Base-by-base conservation (phyloP, 345 rosid genomes). In the Linum lewisii region DNA sequence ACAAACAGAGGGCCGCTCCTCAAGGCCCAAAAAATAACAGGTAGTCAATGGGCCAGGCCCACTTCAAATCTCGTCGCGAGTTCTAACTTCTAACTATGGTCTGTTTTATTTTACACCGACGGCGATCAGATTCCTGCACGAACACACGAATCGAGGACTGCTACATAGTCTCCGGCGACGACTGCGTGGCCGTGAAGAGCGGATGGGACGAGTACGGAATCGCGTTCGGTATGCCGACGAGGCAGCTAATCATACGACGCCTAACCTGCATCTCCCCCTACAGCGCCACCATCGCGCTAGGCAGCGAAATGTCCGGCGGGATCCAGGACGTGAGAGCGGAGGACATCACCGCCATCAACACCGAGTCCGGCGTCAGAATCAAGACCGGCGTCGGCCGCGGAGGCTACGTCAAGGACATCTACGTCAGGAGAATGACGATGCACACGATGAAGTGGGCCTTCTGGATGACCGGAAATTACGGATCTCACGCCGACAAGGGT, bases 151-250 rank as follows among this genome's bases (percentile, higher is more conserved):
- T 91, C 54, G 95, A 91, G 66, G 98, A 91, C 75, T 86, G 84
- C 62, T 83, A 85, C 79, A 82, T 88, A 58, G 81, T 88, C 37
- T 91, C 96, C 1, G 98, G 98, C 23, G 98, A 91, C 54, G 98
- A 91, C 24, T 91, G 98, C 67, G 74, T 91, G 69, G 98, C 98
- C 6, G 88, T 91, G 3, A 87, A 87, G 69, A 87, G 95, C 10
- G 95, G 95, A 0, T 87, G 95, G 95, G 95, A 84, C 44, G 89
- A 87, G 64, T 87, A 87, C 25, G 91, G 87, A 0, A 84, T 87
- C 60, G 72, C 81, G 38, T 75, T 72, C 21, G 89, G 83, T 4
- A 82, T 81, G 88, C 89, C 95, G 7, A 87, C 91, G 4, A 77
- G 72, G 57, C 91, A 84, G 60, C 66, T 87, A 4, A 59, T 75